Percentiles rank a stretch among this genome's conserved stretches.
These are phyloP conservation scores for Aspergillus olivimuriae DNA, from an alignment of 495 filamentous ascomycete genomes.

Conservation along the genomic window DNA sequence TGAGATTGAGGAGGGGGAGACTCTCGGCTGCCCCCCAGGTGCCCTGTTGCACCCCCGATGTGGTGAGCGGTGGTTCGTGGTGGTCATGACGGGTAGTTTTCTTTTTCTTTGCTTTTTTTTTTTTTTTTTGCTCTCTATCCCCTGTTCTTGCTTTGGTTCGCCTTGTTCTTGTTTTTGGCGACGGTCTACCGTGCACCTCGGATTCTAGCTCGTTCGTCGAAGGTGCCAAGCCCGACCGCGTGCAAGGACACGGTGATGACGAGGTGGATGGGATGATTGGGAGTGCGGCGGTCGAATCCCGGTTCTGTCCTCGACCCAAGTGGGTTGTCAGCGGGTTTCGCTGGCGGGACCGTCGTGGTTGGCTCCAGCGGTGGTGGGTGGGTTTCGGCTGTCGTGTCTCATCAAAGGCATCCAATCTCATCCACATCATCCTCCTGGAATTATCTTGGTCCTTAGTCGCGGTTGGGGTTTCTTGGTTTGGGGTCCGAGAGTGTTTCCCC, in stretches of 20 bases:
- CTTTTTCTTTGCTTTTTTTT: neutral
- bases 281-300: conserved; percentile 2
- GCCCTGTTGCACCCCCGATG: too few relatives aligned
- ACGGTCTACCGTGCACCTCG: too few relatives aligned
- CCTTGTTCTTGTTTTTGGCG: neutral
- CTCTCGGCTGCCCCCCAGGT: too few relatives aligned
- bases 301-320: conserved; percentile 2
- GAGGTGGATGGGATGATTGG: neutral
- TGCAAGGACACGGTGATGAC: neutral
- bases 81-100: too few relatives aligned
- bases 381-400: conserved; percentile 1
- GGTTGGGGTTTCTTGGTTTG: too few relatives aligned
- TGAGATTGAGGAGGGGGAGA: too few relatives aligned
- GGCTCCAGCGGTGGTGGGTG: neutral
- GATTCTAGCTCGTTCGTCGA: conserved; percentile 12
- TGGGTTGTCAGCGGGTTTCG: neutral
- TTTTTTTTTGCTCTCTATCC: neutral
- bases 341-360: neutral
- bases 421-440: neutral
- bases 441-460: neutral
- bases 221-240: conserved; percentile 2
- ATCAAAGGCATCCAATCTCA: neutral
- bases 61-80: too few relatives aligned
- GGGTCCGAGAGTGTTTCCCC: too few relatives aligned
- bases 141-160: neutral